Evolutionary conservation across 306 rosid species (phyloP).

Genomic region (Ceratonia siliqua): DNA sequence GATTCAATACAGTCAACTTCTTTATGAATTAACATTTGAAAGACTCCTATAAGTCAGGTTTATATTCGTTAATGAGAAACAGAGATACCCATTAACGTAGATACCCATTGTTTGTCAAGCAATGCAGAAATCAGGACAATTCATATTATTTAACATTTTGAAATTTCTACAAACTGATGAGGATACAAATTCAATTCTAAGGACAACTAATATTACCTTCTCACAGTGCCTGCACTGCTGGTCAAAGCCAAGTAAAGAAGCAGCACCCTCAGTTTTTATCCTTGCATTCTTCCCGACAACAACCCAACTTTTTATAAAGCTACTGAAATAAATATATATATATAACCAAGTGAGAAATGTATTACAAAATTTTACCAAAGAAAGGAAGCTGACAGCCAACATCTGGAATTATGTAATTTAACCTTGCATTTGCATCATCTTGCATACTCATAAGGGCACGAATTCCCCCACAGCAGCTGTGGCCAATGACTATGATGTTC

Average conservation of each 20-base stretch:
- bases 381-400: slow-evolving; percentile 20
- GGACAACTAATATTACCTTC: slow-evolving; percentile 54
- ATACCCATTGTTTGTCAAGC: neutral
- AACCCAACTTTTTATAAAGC: slow-evolving; percentile 88
- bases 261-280: slow-evolving; percentile 65
- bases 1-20: slow-evolving; percentile 26
- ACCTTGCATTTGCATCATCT: slow-evolving; percentile 69
- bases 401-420: slow-evolving; percentile 23
- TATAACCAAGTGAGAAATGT: slow-evolving; percentile 34
- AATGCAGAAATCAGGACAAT: neutral
- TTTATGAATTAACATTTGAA: neutral
- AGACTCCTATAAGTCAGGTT: slow-evolving; percentile 10
- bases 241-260: slow-evolving; percentile 75
- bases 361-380: neutral
- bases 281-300: slow-evolving; percentile 72
- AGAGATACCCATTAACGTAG: slow-evolving; percentile 24
- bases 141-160: neutral
- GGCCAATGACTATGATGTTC: slow-evolving; percentile 86
- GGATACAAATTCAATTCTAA: slow-evolving; percentile 9
- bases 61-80: neutral
- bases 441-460: slow-evolving; percentile 94
- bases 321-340: slow-evolving; percentile 31
- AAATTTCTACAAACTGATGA: slow-evolving; percentile 27
- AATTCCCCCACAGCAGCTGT: slow-evolving; percentile 98
- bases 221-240: slow-evolving; percentile 88